These are phyloP conservation scores for Aspergillus neotritici DNA, from an alignment of 2,329 filamentous ascomycete species.

Conservation along the genomic window DNA sequence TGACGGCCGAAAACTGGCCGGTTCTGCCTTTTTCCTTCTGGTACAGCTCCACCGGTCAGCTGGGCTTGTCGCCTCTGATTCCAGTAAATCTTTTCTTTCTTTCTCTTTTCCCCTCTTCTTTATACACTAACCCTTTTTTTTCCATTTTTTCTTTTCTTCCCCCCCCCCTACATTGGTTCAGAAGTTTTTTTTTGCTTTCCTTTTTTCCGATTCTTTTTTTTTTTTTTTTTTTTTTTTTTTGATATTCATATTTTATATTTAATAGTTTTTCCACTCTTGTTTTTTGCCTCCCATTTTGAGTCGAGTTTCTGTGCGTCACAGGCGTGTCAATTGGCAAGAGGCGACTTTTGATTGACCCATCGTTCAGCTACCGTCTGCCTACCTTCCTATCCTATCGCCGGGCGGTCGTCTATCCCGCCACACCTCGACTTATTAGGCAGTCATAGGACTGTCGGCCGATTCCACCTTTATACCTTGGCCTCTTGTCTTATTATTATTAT, in stretches of 20 bases:
- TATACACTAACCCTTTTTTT: not conserved
- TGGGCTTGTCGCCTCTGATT: constrained; percentile 12
- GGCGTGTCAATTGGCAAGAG: constrained; percentile 10
- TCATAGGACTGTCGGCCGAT: not conserved
- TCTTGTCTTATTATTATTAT: constrained; percentile 1
- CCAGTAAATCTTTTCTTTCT: constrained; percentile 11
- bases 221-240: constrained; percentile 5
- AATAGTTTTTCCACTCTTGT: constrained; percentile 10
- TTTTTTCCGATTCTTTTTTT: constrained; percentile 7
- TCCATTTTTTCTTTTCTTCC: constrained; percentile 4
- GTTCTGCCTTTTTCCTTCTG: constrained; percentile 11
- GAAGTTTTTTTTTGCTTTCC: not conserved
- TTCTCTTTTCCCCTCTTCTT: constrained; percentile 3
- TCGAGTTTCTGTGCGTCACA: constrained; percentile 16
- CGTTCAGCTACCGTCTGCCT: constrained; percentile 21
- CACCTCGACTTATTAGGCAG: constrained; percentile 5
- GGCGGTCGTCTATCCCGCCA: constrained; percentile 17
- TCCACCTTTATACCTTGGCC: constrained; percentile 6
- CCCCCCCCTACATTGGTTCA: not conserved
- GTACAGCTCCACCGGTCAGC: constrained; percentile 20
- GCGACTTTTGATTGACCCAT: constrained; percentile 20
- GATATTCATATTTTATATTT: constrained; percentile 10
- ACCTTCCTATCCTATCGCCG: constrained; percentile 7
- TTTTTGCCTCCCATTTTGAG: constrained; percentile 2
- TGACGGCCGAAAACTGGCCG: constrained; percentile 19